phyloP scores from a whole-genome alignment of 305 asterid species.

The Fraxinus platypoda region DNA sequence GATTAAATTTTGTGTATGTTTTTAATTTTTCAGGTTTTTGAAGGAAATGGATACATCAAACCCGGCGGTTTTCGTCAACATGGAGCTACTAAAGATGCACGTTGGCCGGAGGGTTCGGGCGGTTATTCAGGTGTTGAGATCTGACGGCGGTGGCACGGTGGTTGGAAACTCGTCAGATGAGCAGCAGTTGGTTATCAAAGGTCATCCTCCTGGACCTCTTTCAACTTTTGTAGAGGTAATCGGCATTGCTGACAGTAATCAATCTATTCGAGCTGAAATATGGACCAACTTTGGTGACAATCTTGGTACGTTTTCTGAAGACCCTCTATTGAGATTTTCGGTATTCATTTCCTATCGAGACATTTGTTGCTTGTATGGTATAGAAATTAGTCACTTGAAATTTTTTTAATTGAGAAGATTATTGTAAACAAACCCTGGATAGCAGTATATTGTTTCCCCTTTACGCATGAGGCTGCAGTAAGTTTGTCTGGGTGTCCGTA shows the following conservation, averaged over 20 bases:
- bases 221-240: slow-evolving; percentile 77
- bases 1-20: not conserved
- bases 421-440: not conserved
- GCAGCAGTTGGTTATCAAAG: slow-evolving; percentile 66
- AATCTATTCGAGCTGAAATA: slow-evolving; percentile 66
- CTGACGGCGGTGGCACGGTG: slow-evolving; percentile 66
- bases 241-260: slow-evolving; percentile 71
- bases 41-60: slow-evolving; percentile 76
- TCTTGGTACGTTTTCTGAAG: slow-evolving; percentile 44
- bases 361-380: not conserved
- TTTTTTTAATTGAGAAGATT: not conserved
- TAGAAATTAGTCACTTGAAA: not conserved
- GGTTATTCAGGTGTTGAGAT: slow-evolving; percentile 69
- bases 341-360: not conserved
- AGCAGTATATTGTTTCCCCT: not conserved
- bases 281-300: slow-evolving; percentile 85
- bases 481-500: not conserved
- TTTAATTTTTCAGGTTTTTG: not conserved
- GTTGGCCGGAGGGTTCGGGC: slow-evolving; percentile 81
- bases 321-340: not conserved
- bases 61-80: slow-evolving; percentile 87
- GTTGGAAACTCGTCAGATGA: slow-evolving; percentile 78
- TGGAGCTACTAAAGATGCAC: slow-evolving; percentile 62
- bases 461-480: not conserved
- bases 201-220: slow-evolving; percentile 60